Conservation (phyloP, 2,329 filamentous ascomycete species). For the Stagonosporopsis vannaccii region DNA sequence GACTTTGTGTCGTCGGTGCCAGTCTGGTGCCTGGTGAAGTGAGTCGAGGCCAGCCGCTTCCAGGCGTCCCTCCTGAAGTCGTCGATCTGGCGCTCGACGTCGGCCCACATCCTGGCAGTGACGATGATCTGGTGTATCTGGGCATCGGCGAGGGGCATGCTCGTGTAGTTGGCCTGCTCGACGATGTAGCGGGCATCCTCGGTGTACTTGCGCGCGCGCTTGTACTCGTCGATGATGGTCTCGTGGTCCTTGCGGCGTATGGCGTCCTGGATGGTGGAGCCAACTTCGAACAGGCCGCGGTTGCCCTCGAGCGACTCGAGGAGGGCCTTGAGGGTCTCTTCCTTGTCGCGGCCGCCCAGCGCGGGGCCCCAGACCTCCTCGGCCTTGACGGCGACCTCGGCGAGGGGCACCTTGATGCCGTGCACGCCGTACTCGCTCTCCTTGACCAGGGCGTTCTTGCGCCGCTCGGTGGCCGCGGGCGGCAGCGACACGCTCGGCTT, state of each 20-base stretch:
- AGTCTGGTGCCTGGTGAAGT: constrained; percentile 59
- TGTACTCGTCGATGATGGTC: constrained; percentile 84
- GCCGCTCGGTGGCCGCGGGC: constrained; percentile 60
- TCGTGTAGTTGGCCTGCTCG: constrained; percentile 57
- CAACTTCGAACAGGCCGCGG: constrained; percentile 82
- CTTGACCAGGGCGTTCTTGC: constrained; percentile 90
- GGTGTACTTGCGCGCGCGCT: constrained; percentile 79
- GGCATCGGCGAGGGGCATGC: constrained; percentile 71
- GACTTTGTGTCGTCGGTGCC: constrained; percentile 60
- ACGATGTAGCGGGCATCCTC: constrained; percentile 78
- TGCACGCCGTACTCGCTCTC: constrained; percentile 68
- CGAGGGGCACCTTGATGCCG: constrained; percentile 80
- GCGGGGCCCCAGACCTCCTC: constrained; percentile 98
- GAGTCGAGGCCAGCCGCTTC: constrained; percentile 76
- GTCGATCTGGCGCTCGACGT: constrained; percentile 87
- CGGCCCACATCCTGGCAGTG: constrained; percentile 92
- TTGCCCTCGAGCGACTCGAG: constrained; percentile 79
- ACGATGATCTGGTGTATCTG: constrained; percentile 87
- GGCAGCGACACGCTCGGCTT: constrained; percentile 51
- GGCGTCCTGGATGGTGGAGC: constrained; percentile 76
- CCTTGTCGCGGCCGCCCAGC: constrained; percentile 87
- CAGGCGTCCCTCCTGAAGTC: constrained; percentile 89
- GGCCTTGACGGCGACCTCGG: constrained; percentile 91
- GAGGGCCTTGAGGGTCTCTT: constrained; percentile 82
- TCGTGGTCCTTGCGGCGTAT: constrained; percentile 94